Conservation (phyloP, 139 green algal genomes). For the Nannochloris sp. region DNA sequence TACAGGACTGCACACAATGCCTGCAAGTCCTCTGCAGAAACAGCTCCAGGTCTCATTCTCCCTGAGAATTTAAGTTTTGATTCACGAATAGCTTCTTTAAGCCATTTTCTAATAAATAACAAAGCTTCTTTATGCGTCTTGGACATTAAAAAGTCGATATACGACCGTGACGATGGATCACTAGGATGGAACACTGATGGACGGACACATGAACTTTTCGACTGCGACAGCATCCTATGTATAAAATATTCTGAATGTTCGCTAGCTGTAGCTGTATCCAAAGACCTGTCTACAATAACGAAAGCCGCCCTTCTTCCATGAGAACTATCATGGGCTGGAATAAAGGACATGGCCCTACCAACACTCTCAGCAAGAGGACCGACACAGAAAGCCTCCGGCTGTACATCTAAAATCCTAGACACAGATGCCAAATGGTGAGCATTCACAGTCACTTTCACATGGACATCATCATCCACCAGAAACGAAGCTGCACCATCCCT, state of each 20-base stretch:
- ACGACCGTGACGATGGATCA: background rate
- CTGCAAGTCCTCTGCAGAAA: conserved; percentile 35
- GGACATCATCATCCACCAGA: background rate
- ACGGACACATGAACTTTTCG: background rate
- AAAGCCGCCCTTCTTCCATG: conserved; percentile 23
- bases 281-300: conserved; percentile 38
- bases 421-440: conserved; percentile 42
- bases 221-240: conserved; percentile 15
- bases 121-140: conserved; percentile 30
- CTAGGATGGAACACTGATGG: conserved; percentile 8
- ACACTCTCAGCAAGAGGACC: conserved; percentile 34
- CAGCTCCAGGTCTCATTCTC: conserved; percentile 8
- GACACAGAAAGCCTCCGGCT: conserved; percentile 45
- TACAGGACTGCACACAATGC: conserved; percentile 29
- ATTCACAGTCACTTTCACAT: conserved; percentile 32
- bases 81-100: conserved; percentile 45
- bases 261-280: conserved; percentile 45
- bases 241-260: conserved; percentile 35
- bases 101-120: conserved; percentile 47
- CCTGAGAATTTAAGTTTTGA: conserved; percentile 26
- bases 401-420: conserved; percentile 27
- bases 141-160: conserved; percentile 38
- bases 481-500: background rate
- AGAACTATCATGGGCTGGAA: conserved; percentile 14
- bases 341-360: conserved; percentile 31